phyloP scores from a whole-genome alignment of 2,329 filamentous ascomycete genomes.

The Ascocoryne sarcoides region DNA sequence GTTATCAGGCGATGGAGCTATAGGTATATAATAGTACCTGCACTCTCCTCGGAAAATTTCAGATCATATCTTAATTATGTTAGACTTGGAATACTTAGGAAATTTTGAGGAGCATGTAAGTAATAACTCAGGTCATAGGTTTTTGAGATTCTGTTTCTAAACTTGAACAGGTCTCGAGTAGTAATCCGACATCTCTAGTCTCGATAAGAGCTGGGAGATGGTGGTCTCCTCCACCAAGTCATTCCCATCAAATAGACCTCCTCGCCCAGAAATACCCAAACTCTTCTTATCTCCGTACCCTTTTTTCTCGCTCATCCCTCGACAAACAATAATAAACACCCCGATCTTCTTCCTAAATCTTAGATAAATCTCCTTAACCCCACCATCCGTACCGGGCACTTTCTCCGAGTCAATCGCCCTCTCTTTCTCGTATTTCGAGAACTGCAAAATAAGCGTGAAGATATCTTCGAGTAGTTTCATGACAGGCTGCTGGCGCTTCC shows the following conservation, averaged over 20 bases:
- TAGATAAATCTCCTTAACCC: constrained; percentile 47
- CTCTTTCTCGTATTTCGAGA: constrained; percentile 46
- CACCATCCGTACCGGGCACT: constrained; percentile 28
- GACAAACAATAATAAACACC: constrained; percentile 66
- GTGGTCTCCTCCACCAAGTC: constrained; percentile 43
- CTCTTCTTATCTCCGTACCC: constrained; percentile 26
- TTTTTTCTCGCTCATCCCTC: constrained; percentile 56
- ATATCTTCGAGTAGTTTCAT: constrained; percentile 68
- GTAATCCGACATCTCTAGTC: constrained; percentile 63
- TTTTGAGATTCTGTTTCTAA: constrained; percentile 8
- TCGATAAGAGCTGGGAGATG: constrained; percentile 58
- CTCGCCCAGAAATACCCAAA: constrained; percentile 18
- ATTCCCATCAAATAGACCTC: constrained; percentile 30
- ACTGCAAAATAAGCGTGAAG: constrained; percentile 62
- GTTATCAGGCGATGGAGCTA: no score
- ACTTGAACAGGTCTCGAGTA: constrained; percentile 34
- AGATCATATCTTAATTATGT: neutral
- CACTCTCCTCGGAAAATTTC: no score
- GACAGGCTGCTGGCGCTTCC: constrained; percentile 66
- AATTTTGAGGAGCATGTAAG: no score
- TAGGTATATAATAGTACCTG: no score
- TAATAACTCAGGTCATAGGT: no score
- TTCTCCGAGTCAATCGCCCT: constrained; percentile 30
- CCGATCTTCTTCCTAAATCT: constrained; percentile 63
- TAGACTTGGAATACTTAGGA: neutral